phyloP scores from a whole-genome alignment of 108 stramenopile species.

The Stephanodiscus triporus region DNA sequence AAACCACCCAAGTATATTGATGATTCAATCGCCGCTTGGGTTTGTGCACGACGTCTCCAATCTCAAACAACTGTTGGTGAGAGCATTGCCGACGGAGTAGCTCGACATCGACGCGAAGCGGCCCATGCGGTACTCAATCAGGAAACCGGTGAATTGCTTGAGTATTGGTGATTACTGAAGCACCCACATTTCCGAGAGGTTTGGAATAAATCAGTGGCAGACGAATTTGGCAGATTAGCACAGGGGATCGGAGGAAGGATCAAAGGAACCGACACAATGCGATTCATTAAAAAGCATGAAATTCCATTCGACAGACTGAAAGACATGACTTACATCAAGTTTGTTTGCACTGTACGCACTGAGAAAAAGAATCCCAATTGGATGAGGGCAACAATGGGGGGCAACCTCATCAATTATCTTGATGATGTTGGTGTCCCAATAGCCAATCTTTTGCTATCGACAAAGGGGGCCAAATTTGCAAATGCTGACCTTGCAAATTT shows the following conservation, averaged over 20 bases:
- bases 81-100: no score
- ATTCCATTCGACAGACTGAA: not conserved
- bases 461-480: slow-evolving; percentile 22
- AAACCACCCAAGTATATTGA: no score
- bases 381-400: slow-evolving; percentile 37
- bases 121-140: no score
- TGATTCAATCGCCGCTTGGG: no score
- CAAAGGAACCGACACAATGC: not conserved
- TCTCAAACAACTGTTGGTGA: no score
- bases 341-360: slow-evolving; percentile 24
- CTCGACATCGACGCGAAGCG: no score
- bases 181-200: no score
- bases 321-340: not conserved
- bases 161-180: no score
- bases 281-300: not conserved
- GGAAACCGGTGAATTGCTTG: no score
- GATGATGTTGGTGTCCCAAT: not conserved
- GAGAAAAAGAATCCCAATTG: slow-evolving; percentile 25
- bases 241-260: not conserved
- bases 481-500: slow-evolving; percentile 49
- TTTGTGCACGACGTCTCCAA: no score
- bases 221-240: slow-evolving; percentile 22
- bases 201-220: not conserved
- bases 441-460: slow-evolving; percentile 2
- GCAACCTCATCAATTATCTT: slow-evolving; percentile 37